Base-by-base conservation (phyloP, 768 basidiomycete genomes). In the Termitomyces sp. region DNA sequence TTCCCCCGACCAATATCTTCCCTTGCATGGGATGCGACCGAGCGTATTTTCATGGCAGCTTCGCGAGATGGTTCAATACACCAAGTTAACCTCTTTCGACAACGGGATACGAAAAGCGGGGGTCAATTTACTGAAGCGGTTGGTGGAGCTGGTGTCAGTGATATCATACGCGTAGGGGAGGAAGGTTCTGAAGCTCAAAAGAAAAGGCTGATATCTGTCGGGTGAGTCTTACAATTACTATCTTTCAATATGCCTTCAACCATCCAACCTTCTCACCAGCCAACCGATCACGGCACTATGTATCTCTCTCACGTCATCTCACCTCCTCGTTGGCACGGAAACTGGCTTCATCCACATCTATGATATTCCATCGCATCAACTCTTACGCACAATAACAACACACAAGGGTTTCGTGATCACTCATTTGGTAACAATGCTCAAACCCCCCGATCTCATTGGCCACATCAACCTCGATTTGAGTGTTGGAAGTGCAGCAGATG, bases 311-410 rank as follows among this genome's bases (percentile, higher is more conserved):
- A 90, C 88, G 12, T 82, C 85, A 0, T 81, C 91, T 2, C 78
- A 88, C 44, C 82, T 99, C 12, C 72, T 98, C n/a, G 84, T 85
- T 33, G 94, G 96, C 22, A 95, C 93, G 0, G 69, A 80, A 2
- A 70, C 80, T 2, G 93, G 93, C 2, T 68, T 83, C 13, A 81
- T 98, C 51, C 81, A 92, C 57, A 70, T 94, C 40, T 93, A 94
- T 69, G 91, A 97, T 61, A 81, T 96, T 32, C 84, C 92, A 2
- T 96, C 96, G 0, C 92, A 94, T 66, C 95, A 98, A 68, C 84
- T 86, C 30, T 75, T 97, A 28, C 88, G 94, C 47, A 88, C 89
- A 28, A 85, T 98, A 62, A 80, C 83, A 18, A 77, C 86, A 0
- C 88, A 84, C 69, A 88, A 85, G 63, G 83, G 84, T 45, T 68